Percentiles rank a stretch among this genome's conserved stretches.
Conservation (phyloP, 2,329 filamentous ascomycete species). For the Cercospora sp. region DNA sequence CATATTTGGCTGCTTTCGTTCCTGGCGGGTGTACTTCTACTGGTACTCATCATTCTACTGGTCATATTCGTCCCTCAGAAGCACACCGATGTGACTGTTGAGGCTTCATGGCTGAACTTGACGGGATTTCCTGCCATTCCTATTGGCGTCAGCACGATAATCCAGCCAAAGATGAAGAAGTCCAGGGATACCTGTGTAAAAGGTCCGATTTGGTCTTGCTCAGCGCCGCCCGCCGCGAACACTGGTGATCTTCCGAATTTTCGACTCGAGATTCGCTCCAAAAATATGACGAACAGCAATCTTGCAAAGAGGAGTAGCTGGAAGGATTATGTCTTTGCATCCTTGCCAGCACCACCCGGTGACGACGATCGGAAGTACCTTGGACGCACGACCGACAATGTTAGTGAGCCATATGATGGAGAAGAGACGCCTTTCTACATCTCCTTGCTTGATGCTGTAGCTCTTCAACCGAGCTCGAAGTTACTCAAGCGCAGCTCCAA, state of each 20-base stretch:
- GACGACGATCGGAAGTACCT: constrained; percentile 75
- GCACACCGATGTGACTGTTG: constrained; percentile 41
- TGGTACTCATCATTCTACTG: constrained; percentile 42
- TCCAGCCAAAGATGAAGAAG: constrained; percentile 68
- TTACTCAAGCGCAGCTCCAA: constrained; percentile 24
- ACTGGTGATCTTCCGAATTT: constrained; percentile 75
- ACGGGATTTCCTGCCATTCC: constrained; percentile 85
- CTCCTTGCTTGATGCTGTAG: constrained; percentile 58
- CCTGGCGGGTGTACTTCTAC: constrained; percentile 38
- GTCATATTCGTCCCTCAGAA: constrained; percentile 46
- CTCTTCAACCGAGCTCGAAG: constrained; percentile 31
- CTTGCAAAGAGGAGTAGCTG: constrained; percentile 18
- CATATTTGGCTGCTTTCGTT: constrained; percentile 33
- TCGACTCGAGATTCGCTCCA: constrained; percentile 69
- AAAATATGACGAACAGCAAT: constrained; percentile 50
- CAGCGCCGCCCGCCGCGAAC: constrained; percentile 62
- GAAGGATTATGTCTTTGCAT: constrained; percentile 40
- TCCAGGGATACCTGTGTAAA: constrained; percentile 62
- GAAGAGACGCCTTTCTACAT: constrained; percentile 89
- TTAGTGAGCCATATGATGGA: constrained; percentile 70
- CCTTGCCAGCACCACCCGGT: constrained; percentile 60
- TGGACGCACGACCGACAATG: constrained; percentile 79
- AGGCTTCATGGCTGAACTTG: constrained; percentile 74
- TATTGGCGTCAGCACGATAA: constrained; percentile 76
- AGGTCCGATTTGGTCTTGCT: constrained; percentile 80